Base-by-base conservation (phyloP, 305 asterid species). In the Nicotiana rustica region DNA sequence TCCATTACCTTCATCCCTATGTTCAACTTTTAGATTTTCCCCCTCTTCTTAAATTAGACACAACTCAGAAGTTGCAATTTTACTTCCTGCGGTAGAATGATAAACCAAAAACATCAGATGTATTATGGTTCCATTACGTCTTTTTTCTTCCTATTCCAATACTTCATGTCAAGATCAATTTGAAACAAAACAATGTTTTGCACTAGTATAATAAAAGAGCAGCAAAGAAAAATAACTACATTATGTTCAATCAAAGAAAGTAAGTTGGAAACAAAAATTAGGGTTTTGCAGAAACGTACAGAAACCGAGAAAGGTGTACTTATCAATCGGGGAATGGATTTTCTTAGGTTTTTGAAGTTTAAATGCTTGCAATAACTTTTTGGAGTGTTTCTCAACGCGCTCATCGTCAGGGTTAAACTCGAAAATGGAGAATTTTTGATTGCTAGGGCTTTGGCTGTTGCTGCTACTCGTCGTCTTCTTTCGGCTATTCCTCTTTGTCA, bases 351-450 rank as follows among this genome's bases (percentile, higher is more conserved):
- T 87, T 69, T 80, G 78, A 59, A 36, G 14, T 33, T 83, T 84
- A 69, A 77, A 92, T 81, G 88, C 89, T 10, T 88, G 82, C 18
- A 85, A 62, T 52, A 9, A 1, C 66, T 84, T 89, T 78, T 77
- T 78, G 17, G 93, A 67, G 9, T 77, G 83, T 29, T 25, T 64
- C 86, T 92, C 97, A 60, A 87, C 84, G 14, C 52, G 85, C 41
- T 52, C 61, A 14, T 94, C 97, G 1, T 89, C 90, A 0, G 56
- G 82, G 47, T 55, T 19, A 84, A 94, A 93, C 0, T 93, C 97
- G 70, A 88, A 94, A n/a, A 73, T 92, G 5, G 92, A 44, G 67
- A 82, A 84, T 18, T 81, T 87, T 69, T 49, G 67, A 17, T 6
- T 73, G 81, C 86, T 15, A 47, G 84, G 57, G 73, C 85, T 80